These are phyloP conservation scores for Fusarium dlaminii DNA, from an alignment of 2,329 filamentous ascomycete genomes.

Conservation along the genomic window DNA sequence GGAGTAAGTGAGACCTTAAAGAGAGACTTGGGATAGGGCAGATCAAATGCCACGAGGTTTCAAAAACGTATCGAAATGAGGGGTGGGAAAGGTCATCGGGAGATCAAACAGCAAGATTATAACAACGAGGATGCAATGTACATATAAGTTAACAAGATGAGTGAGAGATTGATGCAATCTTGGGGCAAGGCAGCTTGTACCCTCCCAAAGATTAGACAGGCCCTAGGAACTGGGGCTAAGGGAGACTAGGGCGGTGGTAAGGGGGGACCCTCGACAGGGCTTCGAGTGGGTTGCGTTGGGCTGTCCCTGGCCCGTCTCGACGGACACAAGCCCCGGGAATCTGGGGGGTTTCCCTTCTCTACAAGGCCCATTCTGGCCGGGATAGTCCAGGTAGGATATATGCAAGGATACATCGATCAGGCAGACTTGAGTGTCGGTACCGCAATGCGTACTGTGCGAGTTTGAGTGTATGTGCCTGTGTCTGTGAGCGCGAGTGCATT, in stretches of 20 bases:
- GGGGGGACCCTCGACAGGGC: conserved; percentile 41
- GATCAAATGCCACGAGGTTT: conserved; percentile 18
- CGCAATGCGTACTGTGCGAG: conserved; percentile 31
- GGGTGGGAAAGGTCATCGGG: conserved; percentile 26
- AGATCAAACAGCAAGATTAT: conserved; percentile 12
- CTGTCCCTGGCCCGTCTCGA: conserved; percentile 38
- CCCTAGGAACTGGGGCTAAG: conserved; percentile 41
- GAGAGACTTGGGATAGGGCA: conserved; percentile 13
- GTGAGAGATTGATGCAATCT: conserved; percentile 46
- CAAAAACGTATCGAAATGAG: conserved; percentile 28
- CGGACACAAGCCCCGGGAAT: conserved; percentile 44
- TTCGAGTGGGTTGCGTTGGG: conserved; percentile 33
- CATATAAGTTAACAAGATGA: conserved; percentile 38
- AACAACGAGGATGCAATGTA: conserved; percentile 38
- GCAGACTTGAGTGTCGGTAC: conserved; percentile 32
- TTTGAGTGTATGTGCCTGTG: conserved; percentile 8
- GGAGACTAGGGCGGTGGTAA: conserved; percentile 42
- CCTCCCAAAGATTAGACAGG: conserved; percentile 43
- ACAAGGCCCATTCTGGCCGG: conserved; percentile 31
- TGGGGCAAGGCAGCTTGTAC: conserved; percentile 41
- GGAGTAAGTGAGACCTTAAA: conserved; percentile 4
- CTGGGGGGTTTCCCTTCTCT: conserved; percentile 37
- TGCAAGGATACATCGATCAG: conserved; percentile 40
- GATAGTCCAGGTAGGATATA: conserved; percentile 21
- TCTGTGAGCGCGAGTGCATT: conserved; percentile 9